Percentiles rank a stretch among this genome's conserved stretches.
These are phyloP conservation scores for Melaleuca alternifolia DNA, from an alignment of 345 rosid species.

Conservation along the genomic window DNA sequence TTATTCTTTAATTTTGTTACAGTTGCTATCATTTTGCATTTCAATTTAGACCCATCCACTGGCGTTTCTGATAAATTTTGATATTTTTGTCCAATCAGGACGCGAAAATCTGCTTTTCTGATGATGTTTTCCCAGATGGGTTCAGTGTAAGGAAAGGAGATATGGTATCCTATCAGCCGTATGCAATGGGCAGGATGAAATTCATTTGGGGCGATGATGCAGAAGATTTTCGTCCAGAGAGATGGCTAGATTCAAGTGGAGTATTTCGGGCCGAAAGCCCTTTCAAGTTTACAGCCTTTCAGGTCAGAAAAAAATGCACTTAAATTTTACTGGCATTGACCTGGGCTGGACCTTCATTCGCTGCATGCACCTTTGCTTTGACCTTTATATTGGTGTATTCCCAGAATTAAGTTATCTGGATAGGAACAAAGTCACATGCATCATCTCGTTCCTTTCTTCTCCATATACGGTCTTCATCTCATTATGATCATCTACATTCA, in stretches of 20 bases:
- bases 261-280: constrained; percentile 32
- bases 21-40: neutral
- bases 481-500: neutral
- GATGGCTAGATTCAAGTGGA: constrained; percentile 46
- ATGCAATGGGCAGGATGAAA: constrained; percentile 66
- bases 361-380: neutral
- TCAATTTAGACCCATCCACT: neutral
- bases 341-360: neutral
- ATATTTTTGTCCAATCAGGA: constrained; percentile 17
- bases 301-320: constrained; percentile 13
- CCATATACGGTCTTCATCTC: neutral
- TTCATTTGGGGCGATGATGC: constrained; percentile 49
- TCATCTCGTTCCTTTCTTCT: neutral
- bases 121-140: constrained; percentile 57
- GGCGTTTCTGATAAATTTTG: neutral
- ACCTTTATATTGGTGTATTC: neutral
- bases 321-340: neutral
- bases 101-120: constrained; percentile 39
- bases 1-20: neutral
- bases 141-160: constrained; percentile 42
- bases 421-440: neutral
- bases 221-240: constrained; percentile 36
- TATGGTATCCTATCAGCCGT: constrained; percentile 37
- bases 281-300: constrained; percentile 56
- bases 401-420: neutral